Base-by-base conservation (phyloP, 2,329 filamentous ascomycete genomes). In the Alternaria hordeiaustralica region DNA sequence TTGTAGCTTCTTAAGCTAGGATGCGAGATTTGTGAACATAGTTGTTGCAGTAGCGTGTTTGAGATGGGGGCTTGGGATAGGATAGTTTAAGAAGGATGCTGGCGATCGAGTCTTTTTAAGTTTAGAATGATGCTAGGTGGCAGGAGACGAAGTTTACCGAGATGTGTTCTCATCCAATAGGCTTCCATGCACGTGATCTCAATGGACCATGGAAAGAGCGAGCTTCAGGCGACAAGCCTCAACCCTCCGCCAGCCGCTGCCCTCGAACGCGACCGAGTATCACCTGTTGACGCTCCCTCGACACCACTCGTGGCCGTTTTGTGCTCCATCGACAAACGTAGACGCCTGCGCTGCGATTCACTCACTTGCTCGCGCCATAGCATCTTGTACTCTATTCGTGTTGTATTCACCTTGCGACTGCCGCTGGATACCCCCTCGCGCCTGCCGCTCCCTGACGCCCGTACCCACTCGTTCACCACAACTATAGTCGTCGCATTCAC, bases 271-370 rank as follows among this genome's bases (percentile, higher is more conserved):
- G 53, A 54, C 51, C 36, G 51, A 60, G 58, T 62, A 63, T 53
- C 57, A 54, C 49, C 59, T 58, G 53, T 58, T n/a, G 58, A 55
- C 63, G 63, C 50, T 60, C 66, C 63, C 65, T 67, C 30, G 57
- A 64, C 69, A 75, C 74, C 73, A 75, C 69, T 74, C 73, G 72
- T 70, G 66, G 59, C 60, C 61, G 55, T 47, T 62, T 46, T 58
- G 59, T 58, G 60, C 62, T 55, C 59, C 58, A 50, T 61, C 63
- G 51, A 66, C 55, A 65, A 69, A 72, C 70, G 59, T 71, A 76
- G 72, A 72, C 75, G 72, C 74, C 71, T 67, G 65, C 67, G 66
- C 62, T 68, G 65, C 61, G 65, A 44, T 69, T 55, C 58, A 62
- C 61, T 61, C 67, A 68, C 64, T 69, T 58, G 65, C 72, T 36